A percentile compares a stretch with the other conserved stretches of the same genome.
These are phyloP conservation scores for Tricholoma hemisulphureum DNA, from an alignment of 768 basidiomycete species.

Conservation along the genomic window DNA sequence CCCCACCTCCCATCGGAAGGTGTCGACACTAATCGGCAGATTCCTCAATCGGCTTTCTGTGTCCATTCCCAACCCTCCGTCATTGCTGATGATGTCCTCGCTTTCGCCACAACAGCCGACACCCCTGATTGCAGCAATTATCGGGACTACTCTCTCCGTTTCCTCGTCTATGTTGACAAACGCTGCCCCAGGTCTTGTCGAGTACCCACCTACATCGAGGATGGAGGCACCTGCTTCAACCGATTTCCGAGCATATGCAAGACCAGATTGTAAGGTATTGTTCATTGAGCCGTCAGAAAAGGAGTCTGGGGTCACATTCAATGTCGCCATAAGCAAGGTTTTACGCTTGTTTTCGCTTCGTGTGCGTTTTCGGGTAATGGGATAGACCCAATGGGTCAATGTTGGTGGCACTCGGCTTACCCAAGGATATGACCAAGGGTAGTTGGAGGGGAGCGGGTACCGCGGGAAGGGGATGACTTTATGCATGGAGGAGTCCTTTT, in stretches of 20 bases:
- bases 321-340: conserved; percentile 84
- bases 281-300: conserved; percentile 85
- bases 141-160: conserved; percentile 64
- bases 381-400: conserved; percentile 49
- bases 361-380: conserved; percentile 19
- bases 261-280: conserved; percentile 49
- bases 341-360: conserved; percentile 23
- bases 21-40: conserved; percentile 78
- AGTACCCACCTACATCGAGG: conserved; percentile 92
- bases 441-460: conserved; percentile 37
- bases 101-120: neutral
- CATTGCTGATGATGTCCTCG: conserved; percentile 6
- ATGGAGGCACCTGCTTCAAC: conserved; percentile 65
- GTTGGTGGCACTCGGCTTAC: conserved; percentile 44
- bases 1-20: conserved; percentile 83
- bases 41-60: conserved; percentile 13
- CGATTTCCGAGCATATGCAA: conserved; percentile 51
- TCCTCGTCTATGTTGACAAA: conserved; percentile 73
- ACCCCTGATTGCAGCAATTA: conserved; percentile 52
- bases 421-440: conserved; percentile 22
- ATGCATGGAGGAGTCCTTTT: conserved; percentile 49
- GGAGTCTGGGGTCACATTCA: conserved; percentile 94
- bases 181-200: conserved; percentile 79
- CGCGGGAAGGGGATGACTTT: conserved; percentile 76
- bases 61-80: neutral